phyloP scores from a whole-genome alignment of 2,329 filamentous ascomycete genomes.

The Orbilia oligospora region DNA sequence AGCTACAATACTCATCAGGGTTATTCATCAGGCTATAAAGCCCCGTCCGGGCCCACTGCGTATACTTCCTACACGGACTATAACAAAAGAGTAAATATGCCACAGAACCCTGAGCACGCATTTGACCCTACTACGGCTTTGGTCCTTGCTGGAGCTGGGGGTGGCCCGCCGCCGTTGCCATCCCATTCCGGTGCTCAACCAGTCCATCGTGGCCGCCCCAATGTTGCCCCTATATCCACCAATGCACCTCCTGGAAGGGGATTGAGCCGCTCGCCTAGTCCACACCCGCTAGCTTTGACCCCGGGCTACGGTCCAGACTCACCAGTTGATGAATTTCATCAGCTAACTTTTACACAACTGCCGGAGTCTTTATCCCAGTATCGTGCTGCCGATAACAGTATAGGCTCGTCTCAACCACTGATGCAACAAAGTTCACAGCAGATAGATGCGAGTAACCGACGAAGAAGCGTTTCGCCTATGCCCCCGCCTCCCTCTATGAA shows the following conservation, averaged over 20 bases:
- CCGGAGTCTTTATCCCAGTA: slow-evolving; percentile 35
- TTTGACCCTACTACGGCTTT: slow-evolving; percentile 54
- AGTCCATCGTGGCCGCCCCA: slow-evolving; percentile 36
- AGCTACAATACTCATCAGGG: slow-evolving; percentile 28
- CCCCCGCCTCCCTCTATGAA: slow-evolving; percentile 39
- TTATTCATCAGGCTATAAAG: slow-evolving; percentile 27
- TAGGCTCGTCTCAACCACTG: slow-evolving; percentile 37
- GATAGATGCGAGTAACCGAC: slow-evolving; percentile 45
- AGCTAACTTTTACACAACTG: slow-evolving; percentile 27
- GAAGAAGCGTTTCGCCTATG: slow-evolving; percentile 54
- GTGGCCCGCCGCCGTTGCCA: slow-evolving; percentile 38
- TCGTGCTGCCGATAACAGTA: slow-evolving; percentile 41
- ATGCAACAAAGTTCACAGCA: slow-evolving; percentile 51
- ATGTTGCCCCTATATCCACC: slow-evolving; percentile 50
- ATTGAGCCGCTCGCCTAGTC: slow-evolving; percentile 49
- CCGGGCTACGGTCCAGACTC: slow-evolving; percentile 54
- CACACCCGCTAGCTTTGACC: slow-evolving; percentile 46
- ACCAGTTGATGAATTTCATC: slow-evolving; percentile 34
- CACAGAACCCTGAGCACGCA: slow-evolving; percentile 53
- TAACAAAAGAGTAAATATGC: slow-evolving; percentile 40
- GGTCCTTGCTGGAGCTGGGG: slow-evolving; percentile 48
- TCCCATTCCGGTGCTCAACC: slow-evolving; percentile 23
- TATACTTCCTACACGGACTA: slow-evolving; percentile 57
- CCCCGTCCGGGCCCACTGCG: neutral
- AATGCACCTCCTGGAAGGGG: slow-evolving; percentile 32